Evolutionary conservation across 805 yeast genomes (phyloP).

Genomic region (Candida michaelii): DNA sequence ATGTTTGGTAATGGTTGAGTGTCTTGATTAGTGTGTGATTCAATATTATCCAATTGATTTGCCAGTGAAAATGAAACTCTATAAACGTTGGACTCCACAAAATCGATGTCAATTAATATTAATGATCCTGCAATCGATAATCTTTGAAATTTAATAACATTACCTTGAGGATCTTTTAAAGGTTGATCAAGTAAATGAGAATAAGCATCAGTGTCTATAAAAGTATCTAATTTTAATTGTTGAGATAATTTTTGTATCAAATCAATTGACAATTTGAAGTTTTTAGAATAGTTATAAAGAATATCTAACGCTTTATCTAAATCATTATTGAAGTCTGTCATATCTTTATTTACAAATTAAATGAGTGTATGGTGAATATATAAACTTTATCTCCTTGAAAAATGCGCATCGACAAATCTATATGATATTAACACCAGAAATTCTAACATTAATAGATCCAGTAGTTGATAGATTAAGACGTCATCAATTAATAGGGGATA

Average conservation of each 20-base stretch:
- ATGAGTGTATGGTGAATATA: too few species aligned
- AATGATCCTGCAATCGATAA: slow-evolving; percentile 43
- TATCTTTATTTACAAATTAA: too few species aligned
- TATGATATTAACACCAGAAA: slow-evolving; percentile 20
- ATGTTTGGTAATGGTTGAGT: slow-evolving; percentile 1
- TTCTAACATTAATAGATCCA: slow-evolving; percentile 36
- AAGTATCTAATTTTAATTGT: slow-evolving; percentile 41
- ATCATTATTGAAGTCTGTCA: slow-evolving; percentile 21
- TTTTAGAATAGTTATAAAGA: slow-evolving; percentile 32
- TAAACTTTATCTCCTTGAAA: neutral
- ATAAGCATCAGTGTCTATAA: slow-evolving; percentile 37
- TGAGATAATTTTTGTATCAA: slow-evolving; percentile 40
- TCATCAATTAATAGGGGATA: slow-evolving; percentile 80
- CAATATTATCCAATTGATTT: slow-evolving; percentile 18
- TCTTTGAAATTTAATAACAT: slow-evolving; percentile 22
- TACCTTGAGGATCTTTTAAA: slow-evolving; percentile 13
- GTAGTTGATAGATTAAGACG: slow-evolving; percentile 63
- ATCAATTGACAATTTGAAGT: slow-evolving; percentile 35
- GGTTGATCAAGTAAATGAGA: slow-evolving; percentile 22
- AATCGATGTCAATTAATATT: slow-evolving; percentile 41
- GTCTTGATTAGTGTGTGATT: neutral
- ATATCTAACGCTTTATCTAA: slow-evolving; percentile 23
- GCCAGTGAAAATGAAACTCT: slow-evolving; percentile 39
- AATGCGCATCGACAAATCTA: slow-evolving; percentile 4
- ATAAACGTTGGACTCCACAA: slow-evolving; percentile 25